Percentiles rank a stretch among this genome's conserved stretches.
Evolutionary conservation across 169 alveolate genomes (phyloP).

Genomic region (Theileria equi): DNA sequence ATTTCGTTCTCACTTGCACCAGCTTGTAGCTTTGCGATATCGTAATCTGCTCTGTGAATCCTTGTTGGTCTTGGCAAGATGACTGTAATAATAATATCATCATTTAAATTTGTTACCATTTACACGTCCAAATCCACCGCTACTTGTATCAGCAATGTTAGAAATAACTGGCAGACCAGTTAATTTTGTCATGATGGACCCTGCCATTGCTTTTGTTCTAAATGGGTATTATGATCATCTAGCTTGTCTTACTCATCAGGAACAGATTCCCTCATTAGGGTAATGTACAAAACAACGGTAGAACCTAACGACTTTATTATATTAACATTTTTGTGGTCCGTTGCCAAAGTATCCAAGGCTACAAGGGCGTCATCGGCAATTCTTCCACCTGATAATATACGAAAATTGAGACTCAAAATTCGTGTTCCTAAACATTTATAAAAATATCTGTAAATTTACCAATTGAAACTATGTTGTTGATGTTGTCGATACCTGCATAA

Average conservation of each 20-base stretch:
- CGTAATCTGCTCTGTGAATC: conserved; percentile 56
- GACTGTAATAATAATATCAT: conserved; percentile 3
- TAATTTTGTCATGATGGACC: conserved; percentile 68
- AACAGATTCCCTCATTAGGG: conserved; percentile 56
- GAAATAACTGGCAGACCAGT: conserved; percentile 73
- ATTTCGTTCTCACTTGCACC: conserved; percentile 34
- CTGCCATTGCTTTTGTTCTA: conserved; percentile 64
- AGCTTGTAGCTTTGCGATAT: conserved; percentile 56
- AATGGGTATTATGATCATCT: not conserved
- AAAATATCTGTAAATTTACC: not conserved
- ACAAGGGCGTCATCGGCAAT: conserved; percentile 50
- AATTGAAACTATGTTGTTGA: conserved; percentile 3
- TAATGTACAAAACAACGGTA: conserved; percentile 41
- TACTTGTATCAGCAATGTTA: conserved; percentile 67
- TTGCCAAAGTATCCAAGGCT: conserved; percentile 47
- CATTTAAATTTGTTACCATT: conserved; percentile 46
- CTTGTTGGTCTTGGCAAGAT: conserved; percentile 55
- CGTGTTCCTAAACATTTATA: not conserved
- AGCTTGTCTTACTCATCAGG: conserved; percentile 38
- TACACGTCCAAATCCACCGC: conserved; percentile 75
- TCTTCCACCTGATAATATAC: conserved; percentile 52
- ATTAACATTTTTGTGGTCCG: conserved; percentile 38
- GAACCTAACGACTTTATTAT: conserved; percentile 44
- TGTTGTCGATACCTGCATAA: conserved; percentile 13
- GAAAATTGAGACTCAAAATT: conserved; percentile 34